These are phyloP conservation scores for Nemania diffusa DNA, from an alignment of 2,329 filamentous ascomycete genomes.

Conservation along the genomic window DNA sequence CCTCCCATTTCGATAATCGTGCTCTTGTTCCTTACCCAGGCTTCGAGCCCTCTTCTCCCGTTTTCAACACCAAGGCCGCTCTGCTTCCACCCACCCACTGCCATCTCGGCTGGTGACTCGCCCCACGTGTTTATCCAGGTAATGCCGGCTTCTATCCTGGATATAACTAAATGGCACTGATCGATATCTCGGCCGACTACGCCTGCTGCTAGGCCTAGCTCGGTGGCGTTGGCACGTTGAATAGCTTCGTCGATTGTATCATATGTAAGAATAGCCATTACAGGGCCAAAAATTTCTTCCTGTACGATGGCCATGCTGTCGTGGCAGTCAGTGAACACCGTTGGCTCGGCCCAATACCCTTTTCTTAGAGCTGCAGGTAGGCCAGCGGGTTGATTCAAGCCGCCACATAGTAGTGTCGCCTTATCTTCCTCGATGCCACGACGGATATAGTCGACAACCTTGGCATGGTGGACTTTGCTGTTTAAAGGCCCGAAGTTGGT, in stretches of 20 bases:
- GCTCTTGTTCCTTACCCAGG: conserved; percentile 88
- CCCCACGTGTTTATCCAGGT: conserved; percentile 96
- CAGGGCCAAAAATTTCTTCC: conserved; percentile 91
- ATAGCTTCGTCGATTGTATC: conserved; percentile 75
- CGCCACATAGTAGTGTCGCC: conserved; percentile 79
- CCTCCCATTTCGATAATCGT: conserved; percentile 85
- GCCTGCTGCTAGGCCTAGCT: conserved; percentile 82
- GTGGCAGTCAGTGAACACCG: conserved; percentile 86
- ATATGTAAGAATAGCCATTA: conserved; percentile 84
- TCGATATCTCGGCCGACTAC: conserved; percentile 83
- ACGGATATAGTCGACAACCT: conserved; percentile 80
- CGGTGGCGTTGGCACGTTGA: conserved; percentile 77
- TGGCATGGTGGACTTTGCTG: conserved; percentile 77
- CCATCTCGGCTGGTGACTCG: conserved; percentile 92
- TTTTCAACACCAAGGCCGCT: conserved; percentile 91
- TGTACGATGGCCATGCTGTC: conserved; percentile 82
- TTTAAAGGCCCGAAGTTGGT: conserved; percentile 90
- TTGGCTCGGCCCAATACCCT: conserved; percentile 88
- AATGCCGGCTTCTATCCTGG: conserved; percentile 81
- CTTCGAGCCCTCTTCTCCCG: conserved; percentile 79
- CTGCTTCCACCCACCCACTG: conserved; percentile 91
- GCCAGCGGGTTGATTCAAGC: conserved; percentile 65
- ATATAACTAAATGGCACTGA: conserved; percentile 75
- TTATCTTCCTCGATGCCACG: conserved; percentile 79
- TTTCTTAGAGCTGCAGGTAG: conserved; percentile 61